These are phyloP conservation scores for Flaveria trinervia DNA, from an alignment of 129 eudicot species.

Conservation along the genomic window DNA sequence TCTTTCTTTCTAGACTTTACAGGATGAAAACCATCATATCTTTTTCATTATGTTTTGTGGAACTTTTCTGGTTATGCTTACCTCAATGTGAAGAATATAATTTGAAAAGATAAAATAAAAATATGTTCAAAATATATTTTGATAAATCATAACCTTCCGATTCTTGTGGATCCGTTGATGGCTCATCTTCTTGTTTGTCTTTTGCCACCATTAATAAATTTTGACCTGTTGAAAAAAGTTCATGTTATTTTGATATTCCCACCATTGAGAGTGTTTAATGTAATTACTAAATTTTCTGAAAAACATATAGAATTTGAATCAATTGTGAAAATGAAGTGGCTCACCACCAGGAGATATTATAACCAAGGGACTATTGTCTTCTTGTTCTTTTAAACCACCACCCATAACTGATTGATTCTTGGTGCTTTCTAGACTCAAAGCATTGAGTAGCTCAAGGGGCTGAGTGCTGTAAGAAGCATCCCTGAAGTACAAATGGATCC, in stretches of 20 bases:
- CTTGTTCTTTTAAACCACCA: slow-evolving; percentile 35
- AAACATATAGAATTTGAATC: not conserved
- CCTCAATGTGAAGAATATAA: slow-evolving; percentile 1
- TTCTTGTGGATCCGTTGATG: slow-evolving; percentile 42
- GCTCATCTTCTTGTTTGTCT: slow-evolving; percentile 41
- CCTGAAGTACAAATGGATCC: slow-evolving; percentile 38
- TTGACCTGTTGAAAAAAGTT: slow-evolving; percentile 28
- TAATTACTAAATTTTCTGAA: not conserved
- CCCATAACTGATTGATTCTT: slow-evolving; percentile 30
- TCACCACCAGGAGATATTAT: slow-evolving; percentile 30
- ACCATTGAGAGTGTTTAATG: not conserved
- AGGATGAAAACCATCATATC: slow-evolving; percentile 8
- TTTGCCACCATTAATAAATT: slow-evolving; percentile 36
- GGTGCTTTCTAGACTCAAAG: slow-evolving; percentile 51
- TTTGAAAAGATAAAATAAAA: not conserved
- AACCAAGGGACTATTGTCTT: slow-evolving; percentile 28
- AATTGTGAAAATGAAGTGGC: slow-evolving; percentile 10
- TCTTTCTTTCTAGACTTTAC: slow-evolving; percentile 4
- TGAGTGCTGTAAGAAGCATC: slow-evolving; percentile 91
- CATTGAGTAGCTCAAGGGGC: slow-evolving; percentile 89
- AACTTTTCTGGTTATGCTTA: slow-evolving; percentile 10
- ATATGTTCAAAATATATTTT: not conserved
- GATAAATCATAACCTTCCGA: slow-evolving; percentile 53
- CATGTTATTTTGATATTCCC: not conserved
- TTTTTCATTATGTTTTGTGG: not conserved